Conservation (phyloP, 2,329 filamentous ascomycete genomes). For the Fusarium tupiense region DNA sequence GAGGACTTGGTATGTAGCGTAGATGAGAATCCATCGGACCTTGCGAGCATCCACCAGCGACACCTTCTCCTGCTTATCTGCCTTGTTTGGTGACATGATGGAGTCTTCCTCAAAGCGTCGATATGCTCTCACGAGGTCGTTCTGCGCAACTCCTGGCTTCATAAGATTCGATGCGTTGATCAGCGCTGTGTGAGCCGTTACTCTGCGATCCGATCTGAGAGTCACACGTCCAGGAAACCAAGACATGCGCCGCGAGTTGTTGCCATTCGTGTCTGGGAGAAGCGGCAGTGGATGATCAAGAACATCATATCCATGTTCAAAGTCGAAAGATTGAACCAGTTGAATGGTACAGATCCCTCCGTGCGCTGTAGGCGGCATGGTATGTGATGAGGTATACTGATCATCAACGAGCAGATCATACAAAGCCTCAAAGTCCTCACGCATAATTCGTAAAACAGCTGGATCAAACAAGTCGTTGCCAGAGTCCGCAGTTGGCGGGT, state of each 20-base stretch:
- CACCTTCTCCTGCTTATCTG: slow-evolving; percentile 64
- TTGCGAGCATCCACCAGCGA: slow-evolving; percentile 74
- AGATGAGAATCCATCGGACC: slow-evolving; percentile 81
- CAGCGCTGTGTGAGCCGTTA: slow-evolving; percentile 63
- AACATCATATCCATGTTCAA: slow-evolving; percentile 65
- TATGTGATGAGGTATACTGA: slow-evolving; percentile 58
- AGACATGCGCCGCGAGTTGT: slow-evolving; percentile 48
- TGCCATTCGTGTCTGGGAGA: slow-evolving; percentile 61
- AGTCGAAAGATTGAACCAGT: slow-evolving; percentile 73
- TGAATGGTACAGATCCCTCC: slow-evolving; percentile 78
- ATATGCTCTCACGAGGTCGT: slow-evolving; percentile 73
- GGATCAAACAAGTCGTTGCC: slow-evolving; percentile 61
- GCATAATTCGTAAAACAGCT: slow-evolving; percentile 68
- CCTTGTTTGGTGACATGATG: slow-evolving; percentile 59
- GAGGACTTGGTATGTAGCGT: slow-evolving; percentile 78
- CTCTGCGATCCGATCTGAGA: slow-evolving; percentile 58
- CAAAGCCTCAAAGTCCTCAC: slow-evolving; percentile 74
- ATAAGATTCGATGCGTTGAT: slow-evolving; percentile 60
- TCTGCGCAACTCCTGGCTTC: slow-evolving; percentile 52
- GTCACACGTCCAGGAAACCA: slow-evolving; percentile 56
- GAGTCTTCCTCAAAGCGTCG: slow-evolving; percentile 73
- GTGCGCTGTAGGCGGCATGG: slow-evolving; percentile 63
- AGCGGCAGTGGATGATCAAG: slow-evolving; percentile 74
- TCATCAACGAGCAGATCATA: slow-evolving; percentile 78
- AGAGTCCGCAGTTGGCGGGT: slow-evolving; percentile 66